Conservation (phyloP, 2,329 filamentous ascomycete species). For the Fusarium sp. region DNA sequence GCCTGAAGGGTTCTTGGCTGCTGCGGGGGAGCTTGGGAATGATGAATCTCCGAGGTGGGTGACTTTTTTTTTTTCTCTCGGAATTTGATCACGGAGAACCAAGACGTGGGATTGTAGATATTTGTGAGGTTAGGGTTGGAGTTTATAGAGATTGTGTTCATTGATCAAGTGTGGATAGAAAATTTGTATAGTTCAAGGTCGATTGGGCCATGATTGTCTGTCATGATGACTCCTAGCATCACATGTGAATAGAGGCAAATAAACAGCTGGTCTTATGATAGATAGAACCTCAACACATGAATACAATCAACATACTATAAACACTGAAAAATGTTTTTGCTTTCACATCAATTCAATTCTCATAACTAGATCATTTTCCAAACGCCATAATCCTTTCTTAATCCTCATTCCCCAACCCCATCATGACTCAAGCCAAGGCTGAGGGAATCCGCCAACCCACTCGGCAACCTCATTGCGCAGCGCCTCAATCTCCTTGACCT, state of each 20-base stretch:
- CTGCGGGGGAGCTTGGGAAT: not conserved
- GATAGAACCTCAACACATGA: too few species aligned
- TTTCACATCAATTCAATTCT: too few species aligned
- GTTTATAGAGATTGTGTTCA: too few species aligned
- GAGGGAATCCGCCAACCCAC: conserved; percentile 66
- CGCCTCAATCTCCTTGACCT: conserved; percentile 72
- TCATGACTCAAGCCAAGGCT: conserved; percentile 45
- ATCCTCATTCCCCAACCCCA: conserved; percentile 3
- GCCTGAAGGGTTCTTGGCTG: conserved; percentile 8
- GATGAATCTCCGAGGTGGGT: conserved; percentile 23
- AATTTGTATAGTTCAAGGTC: not conserved
- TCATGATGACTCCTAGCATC: too few species aligned
- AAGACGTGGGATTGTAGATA: not conserved
- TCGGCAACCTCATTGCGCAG: conserved; percentile 73
- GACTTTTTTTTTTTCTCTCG: too few species aligned
- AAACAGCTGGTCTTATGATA: too few species aligned
- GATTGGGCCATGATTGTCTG: not conserved
- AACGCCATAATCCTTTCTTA: conserved; percentile 19
- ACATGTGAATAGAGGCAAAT: too few species aligned
- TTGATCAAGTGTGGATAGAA: too few species aligned
- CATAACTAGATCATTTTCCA: conserved; percentile 3
- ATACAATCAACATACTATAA: too few species aligned
- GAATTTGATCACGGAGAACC: conserved; percentile 22
- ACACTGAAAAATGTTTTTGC: too few species aligned
- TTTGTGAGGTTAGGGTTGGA: not conserved